Base-by-base conservation (phyloP, 345 rosid species). In the Linum usitatissimum region DNA sequence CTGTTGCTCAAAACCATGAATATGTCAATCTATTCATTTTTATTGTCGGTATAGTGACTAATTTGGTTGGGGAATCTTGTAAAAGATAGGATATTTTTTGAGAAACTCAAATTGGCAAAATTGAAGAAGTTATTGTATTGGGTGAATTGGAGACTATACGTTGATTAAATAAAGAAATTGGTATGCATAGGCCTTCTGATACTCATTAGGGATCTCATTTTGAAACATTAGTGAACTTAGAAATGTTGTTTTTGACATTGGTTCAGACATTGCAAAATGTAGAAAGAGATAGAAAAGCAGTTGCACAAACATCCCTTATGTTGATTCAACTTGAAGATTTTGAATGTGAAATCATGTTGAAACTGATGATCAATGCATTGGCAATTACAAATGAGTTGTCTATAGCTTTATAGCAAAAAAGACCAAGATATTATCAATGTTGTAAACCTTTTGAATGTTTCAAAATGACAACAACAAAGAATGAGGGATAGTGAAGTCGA, bases 331-430 rank as follows among this genome's bases (percentile, higher is more conserved):
- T 36, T 28, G 21, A 48, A 18, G 15, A 13, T 20, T 69, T 57
- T 64, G 9, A 51, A 2, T 63, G 60, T 53, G 6, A 2, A n/a
- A 53, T 67, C 12, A 53, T 9, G 30, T 61, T 42, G 7, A 4
- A 55, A 13, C 40, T 62, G 31, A 68, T 40, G 56, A 18, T 38
- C 7, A 9, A n/a, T 13, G 14, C 61, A 3, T 13, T 62, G 18
- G 49, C 66, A 23, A 61, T 68, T 3, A 61, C 51, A 15, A 13
- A 59, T 70, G 57, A 64, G 34, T 21, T 63, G 5, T 57, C 63
- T 6, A 4, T 56, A 12, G 53, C 38, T 14, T 63, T 69, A 4
- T 15, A 57, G 63, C n/a, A 57, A 13, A 18, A 63, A 64, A 15
- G 36, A 64, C 21, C 18, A 64, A 60, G 36, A 64, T 14, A 70